phyloP scores from a whole-genome alignment of 345 rosid genomes.

The Gossypium bickii region DNA sequence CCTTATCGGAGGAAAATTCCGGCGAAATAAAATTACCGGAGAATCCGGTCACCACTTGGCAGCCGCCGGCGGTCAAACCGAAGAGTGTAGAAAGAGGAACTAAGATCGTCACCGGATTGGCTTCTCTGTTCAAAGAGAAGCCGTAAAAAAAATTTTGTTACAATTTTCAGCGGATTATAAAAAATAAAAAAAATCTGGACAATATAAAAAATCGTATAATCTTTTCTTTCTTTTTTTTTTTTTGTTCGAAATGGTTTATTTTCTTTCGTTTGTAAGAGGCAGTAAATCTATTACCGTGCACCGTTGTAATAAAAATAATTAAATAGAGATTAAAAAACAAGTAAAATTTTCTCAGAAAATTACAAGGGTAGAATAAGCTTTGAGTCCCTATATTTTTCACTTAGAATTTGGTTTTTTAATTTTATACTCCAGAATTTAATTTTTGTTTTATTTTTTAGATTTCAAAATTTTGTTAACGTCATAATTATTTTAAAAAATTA shows the following conservation, averaged over 20 bases:
- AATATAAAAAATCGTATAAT: slow-evolving; percentile 21
- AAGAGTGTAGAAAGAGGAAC: slow-evolving; percentile 54
- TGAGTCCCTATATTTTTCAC: too few species aligned
- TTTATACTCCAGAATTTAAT: too few species aligned
- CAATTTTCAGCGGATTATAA: slow-evolving; percentile 24
- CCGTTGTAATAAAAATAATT: slow-evolving; percentile 19
- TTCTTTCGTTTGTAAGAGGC: slow-evolving; percentile 1
- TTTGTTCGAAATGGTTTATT: background rate
- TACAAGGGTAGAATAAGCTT: too few species aligned
- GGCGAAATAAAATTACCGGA: background rate
- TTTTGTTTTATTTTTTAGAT: too few species aligned
- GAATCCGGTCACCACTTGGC: slow-evolving; percentile 34
- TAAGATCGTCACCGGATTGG: slow-evolving; percentile 82
- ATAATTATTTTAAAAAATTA: too few species aligned
- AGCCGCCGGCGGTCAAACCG: slow-evolving; percentile 53
- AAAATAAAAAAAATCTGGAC: slow-evolving; percentile 14
- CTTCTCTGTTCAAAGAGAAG: slow-evolving; percentile 70
- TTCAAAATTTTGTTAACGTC: too few species aligned
- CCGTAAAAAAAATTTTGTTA: slow-evolving; percentile 46
- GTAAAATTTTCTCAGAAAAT: too few species aligned
- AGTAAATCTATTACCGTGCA: slow-evolving; percentile 7
- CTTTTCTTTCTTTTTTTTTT: background rate
- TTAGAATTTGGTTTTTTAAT: too few species aligned
- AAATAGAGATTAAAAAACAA: background rate
- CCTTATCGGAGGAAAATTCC: slow-evolving; percentile 15